These are phyloP conservation scores for Hygrocybe coccinea DNA, from an alignment of 768 basidiomycete species.

Conservation along the genomic window DNA sequence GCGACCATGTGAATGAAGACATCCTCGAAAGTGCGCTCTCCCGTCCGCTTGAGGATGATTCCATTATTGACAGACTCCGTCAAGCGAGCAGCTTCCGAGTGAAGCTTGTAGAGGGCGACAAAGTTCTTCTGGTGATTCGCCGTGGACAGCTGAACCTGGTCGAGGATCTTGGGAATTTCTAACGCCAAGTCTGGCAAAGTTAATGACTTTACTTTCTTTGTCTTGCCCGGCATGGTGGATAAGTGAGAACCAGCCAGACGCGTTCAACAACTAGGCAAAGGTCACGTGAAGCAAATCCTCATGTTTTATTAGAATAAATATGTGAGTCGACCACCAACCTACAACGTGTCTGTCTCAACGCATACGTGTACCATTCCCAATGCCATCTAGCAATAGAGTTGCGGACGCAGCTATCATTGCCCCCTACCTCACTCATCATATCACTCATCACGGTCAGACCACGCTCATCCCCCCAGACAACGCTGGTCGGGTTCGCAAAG, in stretches of 20 bases:
- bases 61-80: slow-evolving; percentile 49
- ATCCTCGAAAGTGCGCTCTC: slow-evolving; percentile 74
- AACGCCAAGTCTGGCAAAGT: not conserved
- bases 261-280: not conserved
- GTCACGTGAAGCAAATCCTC: not conserved
- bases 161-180: slow-evolving; percentile 49
- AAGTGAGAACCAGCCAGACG: no score
- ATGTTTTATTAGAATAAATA: not conserved
- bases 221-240: not conserved
- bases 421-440: slow-evolving; percentile 56
- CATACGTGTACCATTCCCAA: slow-evolving; percentile 32
- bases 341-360: not conserved
- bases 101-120: slow-evolving; percentile 76
- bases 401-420: slow-evolving; percentile 49
- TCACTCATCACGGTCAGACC: slow-evolving; percentile 50
- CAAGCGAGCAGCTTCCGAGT: slow-evolving; percentile 54
- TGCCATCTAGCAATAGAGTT: slow-evolving; percentile 40
- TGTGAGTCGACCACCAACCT: not conserved
- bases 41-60: slow-evolving; percentile 48
- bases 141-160: slow-evolving; percentile 66
- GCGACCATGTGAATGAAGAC: slow-evolving; percentile 55
- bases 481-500: slow-evolving; percentile 43
- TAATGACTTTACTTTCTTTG: not conserved
- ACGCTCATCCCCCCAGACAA: slow-evolving; percentile 49
- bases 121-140: slow-evolving; percentile 90